phyloP scores from a whole-genome alignment of 139 green algal genomes.

The Pleodorina starrii region DNA sequence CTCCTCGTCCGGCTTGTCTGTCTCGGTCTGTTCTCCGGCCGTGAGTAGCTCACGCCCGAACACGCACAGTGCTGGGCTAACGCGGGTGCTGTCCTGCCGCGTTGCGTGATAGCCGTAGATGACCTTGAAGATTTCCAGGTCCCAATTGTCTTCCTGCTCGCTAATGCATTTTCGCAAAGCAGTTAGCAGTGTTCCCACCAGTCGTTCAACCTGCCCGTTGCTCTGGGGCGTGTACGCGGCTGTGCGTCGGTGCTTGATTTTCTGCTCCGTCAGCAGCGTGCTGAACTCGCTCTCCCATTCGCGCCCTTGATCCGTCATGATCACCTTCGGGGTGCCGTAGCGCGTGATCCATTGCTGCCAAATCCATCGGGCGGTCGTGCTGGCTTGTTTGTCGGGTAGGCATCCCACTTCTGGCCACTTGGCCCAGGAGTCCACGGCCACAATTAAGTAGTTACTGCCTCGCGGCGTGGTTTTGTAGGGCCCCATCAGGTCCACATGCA shows the following conservation, averaged over 20 bases:
- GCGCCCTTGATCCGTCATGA: neutral
- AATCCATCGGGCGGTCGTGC: neutral
- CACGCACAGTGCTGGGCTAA: constrained; percentile 2
- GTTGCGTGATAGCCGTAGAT: neutral
- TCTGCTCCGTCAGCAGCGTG: neutral
- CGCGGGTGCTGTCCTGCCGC: constrained; percentile 22
- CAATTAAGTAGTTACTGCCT: neutral
- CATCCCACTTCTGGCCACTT: constrained; percentile 19
- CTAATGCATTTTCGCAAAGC: neutral
- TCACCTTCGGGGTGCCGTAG: neutral
- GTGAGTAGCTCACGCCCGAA: neutral
- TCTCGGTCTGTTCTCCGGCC: neutral
- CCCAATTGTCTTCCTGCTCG: neutral
- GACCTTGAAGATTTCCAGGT: neutral
- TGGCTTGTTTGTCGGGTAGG: neutral
- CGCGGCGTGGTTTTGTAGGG: neutral
- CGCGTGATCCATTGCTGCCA: neutral
- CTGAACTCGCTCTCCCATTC: constrained; percentile 9
- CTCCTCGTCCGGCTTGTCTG: too few species aligned
- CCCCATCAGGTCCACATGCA: constrained; percentile 22
- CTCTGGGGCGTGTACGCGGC: neutral
- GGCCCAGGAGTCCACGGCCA: constrained; percentile 1
- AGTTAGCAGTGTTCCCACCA: neutral
- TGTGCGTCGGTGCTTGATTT: neutral
- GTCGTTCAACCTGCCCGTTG: neutral